Evolutionary conservation across 2,329 filamentous ascomycete species (phyloP).

Genomic region (Aspergillus neotritici): DNA sequence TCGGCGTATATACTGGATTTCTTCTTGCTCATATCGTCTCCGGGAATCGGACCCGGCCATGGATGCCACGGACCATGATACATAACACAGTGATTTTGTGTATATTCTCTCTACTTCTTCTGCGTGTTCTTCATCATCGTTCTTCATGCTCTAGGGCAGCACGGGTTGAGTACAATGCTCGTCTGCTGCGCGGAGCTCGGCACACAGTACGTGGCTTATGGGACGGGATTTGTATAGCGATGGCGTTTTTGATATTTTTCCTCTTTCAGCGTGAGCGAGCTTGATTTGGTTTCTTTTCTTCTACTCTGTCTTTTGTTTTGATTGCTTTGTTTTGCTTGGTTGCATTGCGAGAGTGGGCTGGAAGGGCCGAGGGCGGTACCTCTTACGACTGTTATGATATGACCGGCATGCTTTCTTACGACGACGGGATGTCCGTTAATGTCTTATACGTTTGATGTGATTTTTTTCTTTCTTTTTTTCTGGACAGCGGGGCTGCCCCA

Average conservation of each 20-base stretch:
- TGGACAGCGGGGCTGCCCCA: slow-evolving; percentile 14
- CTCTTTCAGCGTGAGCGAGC: too few species aligned
- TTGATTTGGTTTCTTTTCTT: slow-evolving; percentile 7
- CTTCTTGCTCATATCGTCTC: slow-evolving; percentile 8
- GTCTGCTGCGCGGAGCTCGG: slow-evolving; percentile 3
- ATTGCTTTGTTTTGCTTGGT: slow-evolving; percentile 8
- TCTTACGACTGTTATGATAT: slow-evolving; percentile 22
- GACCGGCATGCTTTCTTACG: slow-evolving; percentile 20
- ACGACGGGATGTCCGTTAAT: slow-evolving; percentile 17
- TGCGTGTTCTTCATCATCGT: slow-evolving; percentile 2
- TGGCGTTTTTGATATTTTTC: slow-evolving; percentile 4
- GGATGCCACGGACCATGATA: slow-evolving; percentile 12
- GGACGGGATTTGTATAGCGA: slow-evolving; percentile 4
- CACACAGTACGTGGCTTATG: slow-evolving; percentile 1
- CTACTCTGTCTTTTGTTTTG: slow-evolving; percentile 2
- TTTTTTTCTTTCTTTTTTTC: slow-evolving; percentile 3
- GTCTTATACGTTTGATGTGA: slow-evolving; percentile 4
- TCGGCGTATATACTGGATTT: slow-evolving; percentile 13
- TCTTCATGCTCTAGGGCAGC: background rate
- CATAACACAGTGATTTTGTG: slow-evolving; percentile 12
- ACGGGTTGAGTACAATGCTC: slow-evolving; percentile 4
- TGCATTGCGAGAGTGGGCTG: slow-evolving; percentile 15
- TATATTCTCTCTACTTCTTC: slow-evolving; percentile 9
- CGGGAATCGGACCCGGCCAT: slow-evolving; percentile 8
- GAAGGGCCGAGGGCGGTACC: slow-evolving; percentile 13